Base-by-base conservation (phyloP, 2,329 filamentous ascomycete genomes). In the Truncatella angustata region DNA sequence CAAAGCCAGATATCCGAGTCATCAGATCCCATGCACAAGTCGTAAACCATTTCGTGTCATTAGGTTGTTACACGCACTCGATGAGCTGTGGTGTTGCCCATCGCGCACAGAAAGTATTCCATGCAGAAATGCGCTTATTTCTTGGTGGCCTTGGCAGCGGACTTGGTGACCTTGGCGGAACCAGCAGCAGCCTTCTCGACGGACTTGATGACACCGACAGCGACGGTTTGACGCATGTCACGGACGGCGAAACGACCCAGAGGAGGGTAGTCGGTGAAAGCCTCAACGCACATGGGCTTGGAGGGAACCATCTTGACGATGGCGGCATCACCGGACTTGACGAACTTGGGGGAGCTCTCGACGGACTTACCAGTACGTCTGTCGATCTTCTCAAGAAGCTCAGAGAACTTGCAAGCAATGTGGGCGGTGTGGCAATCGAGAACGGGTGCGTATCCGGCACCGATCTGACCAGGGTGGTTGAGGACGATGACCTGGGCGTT, bases 271-370 rank as follows among this genome's bases (percentile, higher is more conserved):
- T 97, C 91, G 71, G 92, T 97, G 91, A 97, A 99, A 69, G 94
- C 83, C 91, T 99, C 94, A 79, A 99, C 94, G 80, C 94, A 99
- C 94, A 99, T 99, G 76, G 94, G 94, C 92, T 99, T 99, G 84
- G 93, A 97, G 76, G 94, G 94, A 85, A 97, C 75, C 94, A 99
- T 97, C 91, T 97, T 97, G 84, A 99, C 94, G 82, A 99, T 99
- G 78, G 93, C 93, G 67, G 94, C 93, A 78, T 99, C 94, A 88
- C 94, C 94, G 72, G 93, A 97, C 91, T 99, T 99, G 90, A 99
- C 92, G 88, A 97, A 97, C 89, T 99, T 99, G 81, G 94, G 94
- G 72, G 73, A 75, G 76, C 82, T 73, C 81, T 99, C 94, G 72
- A 90, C 85, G 65, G 92, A 90, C 88, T 99, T 99, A 78, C 94